Evolutionary conservation across 352 stramenopile genomes (phyloP).

Genomic region (Phytopythium sindhum): DNA sequence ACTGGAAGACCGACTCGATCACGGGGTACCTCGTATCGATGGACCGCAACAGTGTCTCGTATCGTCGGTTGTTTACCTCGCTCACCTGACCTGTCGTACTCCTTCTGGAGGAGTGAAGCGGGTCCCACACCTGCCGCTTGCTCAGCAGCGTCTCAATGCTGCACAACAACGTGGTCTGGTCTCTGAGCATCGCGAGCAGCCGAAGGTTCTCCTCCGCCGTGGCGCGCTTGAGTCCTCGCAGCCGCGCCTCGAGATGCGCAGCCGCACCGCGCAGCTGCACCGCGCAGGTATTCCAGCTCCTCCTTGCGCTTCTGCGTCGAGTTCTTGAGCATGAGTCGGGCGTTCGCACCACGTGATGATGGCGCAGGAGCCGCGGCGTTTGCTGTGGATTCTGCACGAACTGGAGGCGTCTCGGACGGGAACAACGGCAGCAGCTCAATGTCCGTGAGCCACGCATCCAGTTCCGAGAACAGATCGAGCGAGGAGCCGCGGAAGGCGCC

Average conservation of each 20-base stretch:
- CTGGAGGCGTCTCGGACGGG: background rate
- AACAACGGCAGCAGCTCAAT: background rate
- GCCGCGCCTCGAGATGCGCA: background rate
- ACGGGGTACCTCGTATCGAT: background rate
- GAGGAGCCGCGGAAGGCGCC: background rate
- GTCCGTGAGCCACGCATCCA: background rate
- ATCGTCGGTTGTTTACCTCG: background rate
- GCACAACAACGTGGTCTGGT: background rate
- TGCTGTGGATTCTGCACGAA: background rate
- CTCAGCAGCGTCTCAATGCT: slow-evolving; percentile 2
- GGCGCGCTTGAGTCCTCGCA: slow-evolving; percentile 1
- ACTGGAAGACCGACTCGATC: background rate
- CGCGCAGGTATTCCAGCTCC: slow-evolving; percentile 4
- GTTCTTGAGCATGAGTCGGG: background rate
- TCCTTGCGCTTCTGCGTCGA: slow-evolving; percentile 6
- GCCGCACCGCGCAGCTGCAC: background rate
- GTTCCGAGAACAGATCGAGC: background rate
- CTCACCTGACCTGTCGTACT: background rate
- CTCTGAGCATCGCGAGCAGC: background rate
- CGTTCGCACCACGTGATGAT: background rate
- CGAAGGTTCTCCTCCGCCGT: slow-evolving; percentile 1
- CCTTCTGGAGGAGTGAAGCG: background rate
- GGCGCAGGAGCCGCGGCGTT: background rate
- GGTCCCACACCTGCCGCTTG: background rate
- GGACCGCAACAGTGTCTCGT: background rate